Percentiles rank a stretch among this genome's conserved stretches.
Conservation (phyloP, 192 early-diverging fungal genomes). For the Umbelopsis sp. region DNA sequence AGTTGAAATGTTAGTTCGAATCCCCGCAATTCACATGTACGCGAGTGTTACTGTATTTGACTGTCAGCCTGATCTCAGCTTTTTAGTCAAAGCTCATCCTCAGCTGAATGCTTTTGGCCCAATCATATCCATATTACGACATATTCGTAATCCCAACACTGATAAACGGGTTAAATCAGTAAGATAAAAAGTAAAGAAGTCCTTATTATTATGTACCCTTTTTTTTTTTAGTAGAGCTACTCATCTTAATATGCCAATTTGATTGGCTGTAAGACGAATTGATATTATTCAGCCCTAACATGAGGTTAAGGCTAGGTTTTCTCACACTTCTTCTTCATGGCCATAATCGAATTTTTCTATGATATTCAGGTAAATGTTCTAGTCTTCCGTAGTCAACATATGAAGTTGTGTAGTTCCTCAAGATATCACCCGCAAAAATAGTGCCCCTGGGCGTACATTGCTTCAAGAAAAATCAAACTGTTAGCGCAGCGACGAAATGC, state of each 20-base stretch:
- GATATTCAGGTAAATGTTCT: constrained; percentile 13
- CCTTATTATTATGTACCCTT: not conserved
- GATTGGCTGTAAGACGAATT: not conserved
- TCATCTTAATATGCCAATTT: not conserved
- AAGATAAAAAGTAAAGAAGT: not conserved
- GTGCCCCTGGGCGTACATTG: constrained; percentile 31
- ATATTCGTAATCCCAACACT: not conserved
- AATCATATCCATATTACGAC: not conserved
- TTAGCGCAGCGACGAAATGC: constrained; percentile 7
- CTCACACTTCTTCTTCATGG: constrained; percentile 2
- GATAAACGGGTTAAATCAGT: not conserved
- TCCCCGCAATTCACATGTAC: too few species aligned
- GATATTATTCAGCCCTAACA: too few species aligned
- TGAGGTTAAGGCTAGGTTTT: not conserved
- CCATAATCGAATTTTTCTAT: constrained; percentile 22
- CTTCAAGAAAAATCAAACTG: constrained; percentile 15
- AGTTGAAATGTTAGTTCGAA: too few species aligned
- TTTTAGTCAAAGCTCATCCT: too few species aligned
- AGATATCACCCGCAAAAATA: not conserved
- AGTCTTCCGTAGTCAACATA: too few species aligned
- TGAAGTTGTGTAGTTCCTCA: too few species aligned
- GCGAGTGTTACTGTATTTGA: too few species aligned
- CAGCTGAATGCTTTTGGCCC: not conserved
- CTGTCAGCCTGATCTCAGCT: not conserved
- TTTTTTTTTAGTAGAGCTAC: too few species aligned